phyloP scores from a whole-genome alignment of 192 early-diverging fungal species.

The Jimgerdemannia lactiflua region DNA sequence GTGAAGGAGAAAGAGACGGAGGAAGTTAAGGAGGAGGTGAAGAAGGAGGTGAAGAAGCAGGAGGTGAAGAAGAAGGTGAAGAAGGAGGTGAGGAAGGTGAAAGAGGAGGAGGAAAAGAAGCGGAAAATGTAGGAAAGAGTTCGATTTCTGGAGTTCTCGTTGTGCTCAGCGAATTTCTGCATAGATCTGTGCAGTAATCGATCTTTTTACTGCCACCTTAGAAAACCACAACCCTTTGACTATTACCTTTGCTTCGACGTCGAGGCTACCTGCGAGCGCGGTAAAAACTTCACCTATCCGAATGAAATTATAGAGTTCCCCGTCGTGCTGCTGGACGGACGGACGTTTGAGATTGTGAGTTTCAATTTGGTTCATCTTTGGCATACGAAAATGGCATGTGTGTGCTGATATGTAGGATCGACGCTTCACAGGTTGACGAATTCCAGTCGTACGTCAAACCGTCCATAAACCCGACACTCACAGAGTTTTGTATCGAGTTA shows the following conservation, averaged over 20 bases:
- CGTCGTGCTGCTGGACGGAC: conserved; percentile 63
- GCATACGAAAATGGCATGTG: not conserved
- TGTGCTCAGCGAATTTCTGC: not conserved
- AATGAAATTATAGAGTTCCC: conserved; percentile 92
- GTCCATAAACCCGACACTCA: conserved; percentile 57
- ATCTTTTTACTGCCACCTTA: not conserved
- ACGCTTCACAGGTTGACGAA: conserved; percentile 48
- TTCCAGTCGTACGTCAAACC: conserved; percentile 78
- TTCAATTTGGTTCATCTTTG: not conserved
- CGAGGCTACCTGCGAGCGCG: conserved; percentile 75
- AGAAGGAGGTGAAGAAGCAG: not conserved
- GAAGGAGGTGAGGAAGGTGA: conserved; percentile 2
- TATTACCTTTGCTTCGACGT: conserved; percentile 78
- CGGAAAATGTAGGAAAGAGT: not conserved
- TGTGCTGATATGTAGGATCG: conserved; percentile 1
- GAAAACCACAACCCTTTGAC: conserved; percentile 46
- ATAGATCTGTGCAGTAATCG: not conserved
- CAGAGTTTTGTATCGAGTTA: conserved; percentile 70
- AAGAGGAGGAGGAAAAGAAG: not conserved
- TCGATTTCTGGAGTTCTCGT: conserved; percentile 4
- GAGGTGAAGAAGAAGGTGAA: not conserved
- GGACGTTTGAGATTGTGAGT: conserved; percentile 56
- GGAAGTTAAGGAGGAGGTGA: not conserved
- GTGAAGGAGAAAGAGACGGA: not conserved
- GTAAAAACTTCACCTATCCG: conserved; percentile 50